Evolutionary conservation across 345 rosid species (phyloP), one percentile per base, ranked within the genome.

Genomic region (Hirschfeldia incana): DNA sequence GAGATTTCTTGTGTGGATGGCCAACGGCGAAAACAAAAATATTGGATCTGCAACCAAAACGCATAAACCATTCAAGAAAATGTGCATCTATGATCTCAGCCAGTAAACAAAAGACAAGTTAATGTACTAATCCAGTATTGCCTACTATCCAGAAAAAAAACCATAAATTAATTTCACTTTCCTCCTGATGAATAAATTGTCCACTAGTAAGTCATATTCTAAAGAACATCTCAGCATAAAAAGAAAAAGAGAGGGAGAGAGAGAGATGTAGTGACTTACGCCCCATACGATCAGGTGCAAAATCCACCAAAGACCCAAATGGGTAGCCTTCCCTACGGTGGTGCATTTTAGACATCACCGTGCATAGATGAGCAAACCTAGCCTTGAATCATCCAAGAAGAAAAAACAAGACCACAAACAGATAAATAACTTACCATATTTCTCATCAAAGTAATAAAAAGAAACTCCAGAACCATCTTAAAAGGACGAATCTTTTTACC

Each of bases 251-350:
- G n/a, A n/a, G n/a, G n/a, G 21, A 49, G 8, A 51, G 15, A 12
- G 60, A 13, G 55, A 46, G 13, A 4, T 53, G 6, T 27, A 16
- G 60, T 53, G 60, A 53, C 99, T 93, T 84, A 95, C 99, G 98
- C 21, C 99, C 99, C 82, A 83, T 86, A 34, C 90, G 70, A 88
- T 95, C 99, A 78, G 99, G 89, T 10, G 92, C 97, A 84, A 95
- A 95, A 76, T 95, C 99, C 6, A 95, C 97, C 83, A 95, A 85
- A 33, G 97, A 90, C 71, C 99, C 98, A 87, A 95, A 95, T 16
- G 98, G 99, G 75, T 95, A 95, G 34, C 99, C 98, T 89, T 90
- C 93, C 76, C 99, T 84, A 34, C 97, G 88, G 77, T 95, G 99
- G 87, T 95, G 99, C 97, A 93, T 91, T 80, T 85, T 88, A 75